These are phyloP conservation scores for Pouteria glomerata DNA, from an alignment of 148 eudicot genomes.

Conservation along the genomic window DNA sequence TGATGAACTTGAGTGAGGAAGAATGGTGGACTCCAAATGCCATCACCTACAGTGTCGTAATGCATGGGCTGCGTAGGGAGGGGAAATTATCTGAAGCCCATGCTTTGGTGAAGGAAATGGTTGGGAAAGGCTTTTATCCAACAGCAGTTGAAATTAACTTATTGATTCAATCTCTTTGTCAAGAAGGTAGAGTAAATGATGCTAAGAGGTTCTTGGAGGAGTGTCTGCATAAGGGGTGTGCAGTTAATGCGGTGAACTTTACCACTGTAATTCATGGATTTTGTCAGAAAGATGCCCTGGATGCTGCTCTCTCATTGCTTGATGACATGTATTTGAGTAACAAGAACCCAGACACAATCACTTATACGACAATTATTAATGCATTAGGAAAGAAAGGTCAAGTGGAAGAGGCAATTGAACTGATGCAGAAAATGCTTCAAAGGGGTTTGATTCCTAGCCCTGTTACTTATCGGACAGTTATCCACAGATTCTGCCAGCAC, in stretches of 20 bases:
- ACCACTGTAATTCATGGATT: constrained; percentile 36
- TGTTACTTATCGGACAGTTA: constrained; percentile 28
- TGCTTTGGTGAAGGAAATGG: constrained; percentile 29
- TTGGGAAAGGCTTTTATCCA: constrained; percentile 31
- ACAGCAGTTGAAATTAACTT: constrained; percentile 37
- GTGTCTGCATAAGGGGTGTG: constrained; percentile 34
- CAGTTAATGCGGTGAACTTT: constrained; percentile 34
- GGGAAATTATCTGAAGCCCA: constrained; percentile 31
- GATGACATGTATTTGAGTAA: constrained; percentile 40
- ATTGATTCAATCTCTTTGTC: constrained; percentile 33
- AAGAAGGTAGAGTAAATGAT: constrained; percentile 29
- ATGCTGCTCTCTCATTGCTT: constrained; percentile 34
- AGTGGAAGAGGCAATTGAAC: constrained; percentile 33
- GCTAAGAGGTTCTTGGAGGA: constrained; percentile 38
- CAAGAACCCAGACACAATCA: constrained; percentile 31
- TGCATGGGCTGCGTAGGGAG: constrained; percentile 38
- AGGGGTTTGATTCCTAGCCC: constrained; percentile 34
- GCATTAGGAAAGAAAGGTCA: constrained; percentile 26
- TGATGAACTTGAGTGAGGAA: constrained; percentile 32
- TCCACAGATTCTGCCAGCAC: constrained; percentile 33
- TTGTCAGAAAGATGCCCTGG: constrained; percentile 31
- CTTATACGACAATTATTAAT: constrained; percentile 30
- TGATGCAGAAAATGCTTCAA: constrained; percentile 31
- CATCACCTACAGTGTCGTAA: constrained; percentile 33
- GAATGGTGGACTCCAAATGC: constrained; percentile 40